phyloP scores from a whole-genome alignment of 129 eudicot species.

The Helianthus tuberosus region DNA sequence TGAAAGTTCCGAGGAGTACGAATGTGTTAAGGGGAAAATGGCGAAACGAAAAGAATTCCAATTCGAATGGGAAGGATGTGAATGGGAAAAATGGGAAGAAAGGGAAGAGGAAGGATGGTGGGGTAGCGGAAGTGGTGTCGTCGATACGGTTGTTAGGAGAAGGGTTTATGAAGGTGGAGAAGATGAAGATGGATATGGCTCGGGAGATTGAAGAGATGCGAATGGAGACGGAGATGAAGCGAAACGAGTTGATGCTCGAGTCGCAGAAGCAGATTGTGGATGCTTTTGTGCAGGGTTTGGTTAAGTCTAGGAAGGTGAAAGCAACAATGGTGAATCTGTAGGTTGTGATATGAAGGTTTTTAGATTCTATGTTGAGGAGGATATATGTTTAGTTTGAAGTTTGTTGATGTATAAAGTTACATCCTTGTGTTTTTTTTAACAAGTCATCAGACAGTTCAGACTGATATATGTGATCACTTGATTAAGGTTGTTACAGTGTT shows the following conservation, averaged over 20 bases:
- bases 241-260: constrained; percentile 65
- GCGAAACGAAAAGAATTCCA: constrained; percentile 18
- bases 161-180: constrained; percentile 85
- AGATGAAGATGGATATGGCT: constrained; percentile 84
- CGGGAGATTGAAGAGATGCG: constrained; percentile 69
- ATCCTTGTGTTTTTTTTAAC: not conserved
- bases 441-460: not conserved
- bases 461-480: not conserved
- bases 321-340: constrained; percentile 19
- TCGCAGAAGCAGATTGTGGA: constrained; percentile 77
- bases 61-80: constrained; percentile 19
- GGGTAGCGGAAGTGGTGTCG: constrained; percentile 54
- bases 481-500: not conserved
- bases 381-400: constrained; percentile 16
- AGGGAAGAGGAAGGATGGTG: constrained; percentile 39
- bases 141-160: constrained; percentile 74
- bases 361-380: constrained; percentile 6
- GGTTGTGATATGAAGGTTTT: constrained; percentile 18
- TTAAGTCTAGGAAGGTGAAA: constrained; percentile 42
- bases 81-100: constrained; percentile 29
- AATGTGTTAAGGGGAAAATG: constrained; percentile 35
- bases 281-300: constrained; percentile 67
- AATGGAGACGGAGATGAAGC: constrained; percentile 82
- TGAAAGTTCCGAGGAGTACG: constrained; percentile 37
- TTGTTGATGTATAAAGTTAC: constrained; percentile 29